phyloP scores from a whole-genome alignment of 176 grass and related monocot species.

The Lolium rigidum region DNA sequence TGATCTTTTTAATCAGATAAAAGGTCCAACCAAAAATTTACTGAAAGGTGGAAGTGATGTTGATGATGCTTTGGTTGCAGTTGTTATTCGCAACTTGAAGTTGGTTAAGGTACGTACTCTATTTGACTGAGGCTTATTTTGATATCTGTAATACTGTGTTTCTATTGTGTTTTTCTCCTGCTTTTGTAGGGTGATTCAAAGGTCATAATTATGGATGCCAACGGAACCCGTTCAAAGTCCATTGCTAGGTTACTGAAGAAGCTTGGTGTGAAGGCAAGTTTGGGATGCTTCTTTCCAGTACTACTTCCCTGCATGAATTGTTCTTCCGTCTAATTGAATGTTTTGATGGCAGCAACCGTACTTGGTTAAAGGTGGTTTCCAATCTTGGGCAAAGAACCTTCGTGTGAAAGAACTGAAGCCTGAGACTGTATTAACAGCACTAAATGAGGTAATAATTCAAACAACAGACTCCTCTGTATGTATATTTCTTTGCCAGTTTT shows the following conservation, averaged over 20 bases:
- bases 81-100: slow-evolving; percentile 93
- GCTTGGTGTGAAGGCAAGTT: slow-evolving; percentile 86
- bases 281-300: slow-evolving; percentile 24
- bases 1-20: slow-evolving; percentile 58
- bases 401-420: slow-evolving; percentile 92
- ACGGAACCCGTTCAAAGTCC: slow-evolving; percentile 71
- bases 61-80: slow-evolving; percentile 81
- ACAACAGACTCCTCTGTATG: slow-evolving; percentile 19
- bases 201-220: slow-evolving; percentile 96
- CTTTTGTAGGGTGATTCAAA: slow-evolving; percentile 72
- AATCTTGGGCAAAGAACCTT: slow-evolving; percentile 85
- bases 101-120: slow-evolving; percentile 79
- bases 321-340: slow-evolving; percentile 50
- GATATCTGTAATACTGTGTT: slow-evolving; percentile 1
- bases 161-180: not conserved
- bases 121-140: slow-evolving; percentile 33
- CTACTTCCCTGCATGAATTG: not conserved
- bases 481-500: not conserved
- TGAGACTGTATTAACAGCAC: slow-evolving; percentile 77
- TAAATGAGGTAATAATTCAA: slow-evolving; percentile 84
- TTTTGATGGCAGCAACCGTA: slow-evolving; percentile 73
- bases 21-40: slow-evolving; percentile 72
- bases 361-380: slow-evolving; percentile 92
- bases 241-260: slow-evolving; percentile 94
- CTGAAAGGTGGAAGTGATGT: slow-evolving; percentile 77